Percentiles rank a stretch among this genome's conserved stretches.
Evolutionary conservation across 371 early-diverging fungal species (phyloP).

Genomic region (Smittium mucronatum): DNA sequence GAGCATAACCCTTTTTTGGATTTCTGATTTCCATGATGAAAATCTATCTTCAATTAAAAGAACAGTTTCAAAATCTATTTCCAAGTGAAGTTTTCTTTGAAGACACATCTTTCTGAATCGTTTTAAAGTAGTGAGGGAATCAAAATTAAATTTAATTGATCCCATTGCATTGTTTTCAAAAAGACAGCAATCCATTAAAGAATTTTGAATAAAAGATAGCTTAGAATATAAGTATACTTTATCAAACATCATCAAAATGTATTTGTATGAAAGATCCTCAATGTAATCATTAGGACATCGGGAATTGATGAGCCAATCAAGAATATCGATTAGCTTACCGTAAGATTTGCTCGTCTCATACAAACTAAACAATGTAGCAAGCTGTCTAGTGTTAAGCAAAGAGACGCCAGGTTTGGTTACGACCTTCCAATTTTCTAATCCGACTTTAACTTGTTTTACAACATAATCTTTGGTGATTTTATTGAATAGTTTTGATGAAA

Average conservation of each 20-base stretch:
- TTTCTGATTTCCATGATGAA: not conserved
- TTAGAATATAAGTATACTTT: not conserved
- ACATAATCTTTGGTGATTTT: conserved; percentile 49
- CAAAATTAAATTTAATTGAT: not conserved
- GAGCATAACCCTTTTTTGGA: not conserved
- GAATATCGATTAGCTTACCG: not conserved
- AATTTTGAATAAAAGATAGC: not conserved
- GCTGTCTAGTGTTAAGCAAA: conserved; percentile 56
- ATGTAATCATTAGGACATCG: not conserved
- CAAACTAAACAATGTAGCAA: conserved; percentile 36
- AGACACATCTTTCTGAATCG: not conserved
- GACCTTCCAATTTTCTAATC: conserved; percentile 68
- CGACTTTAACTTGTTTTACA: conserved; percentile 54
- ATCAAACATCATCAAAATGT: not conserved
- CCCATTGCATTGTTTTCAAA: not conserved
- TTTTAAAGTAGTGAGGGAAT: not conserved
- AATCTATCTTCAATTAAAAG: not conserved
- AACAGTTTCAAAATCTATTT: not conserved
- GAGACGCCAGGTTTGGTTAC: conserved; percentile 66
- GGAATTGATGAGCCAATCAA: conserved; percentile 4
- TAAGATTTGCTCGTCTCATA: not conserved
- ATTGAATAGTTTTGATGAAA: conserved; percentile 8
- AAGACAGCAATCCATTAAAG: not conserved
- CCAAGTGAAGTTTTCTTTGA: not conserved
- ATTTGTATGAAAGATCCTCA: not conserved